Conservation (phyloP, 73 alveolate genomes). For the Paramecium sonneborni region DNA sequence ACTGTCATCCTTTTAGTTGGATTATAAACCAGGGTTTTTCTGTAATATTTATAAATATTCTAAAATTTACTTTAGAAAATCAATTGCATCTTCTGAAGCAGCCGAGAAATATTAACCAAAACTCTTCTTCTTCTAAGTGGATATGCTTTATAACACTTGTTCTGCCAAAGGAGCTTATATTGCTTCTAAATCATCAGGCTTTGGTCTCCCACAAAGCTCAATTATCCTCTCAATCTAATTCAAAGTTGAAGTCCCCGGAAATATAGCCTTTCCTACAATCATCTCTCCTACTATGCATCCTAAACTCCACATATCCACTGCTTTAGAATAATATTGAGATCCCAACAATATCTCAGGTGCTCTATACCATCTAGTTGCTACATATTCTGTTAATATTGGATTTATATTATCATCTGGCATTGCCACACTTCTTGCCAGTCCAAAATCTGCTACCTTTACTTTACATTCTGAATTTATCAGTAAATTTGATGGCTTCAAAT, state of each 20-base stretch:
- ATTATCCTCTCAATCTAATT: conserved; percentile 76
- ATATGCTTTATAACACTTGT: conserved; percentile 72
- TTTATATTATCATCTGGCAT: conserved; percentile 51
- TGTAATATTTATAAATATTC: not conserved
- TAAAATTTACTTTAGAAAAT: conserved; percentile 60
- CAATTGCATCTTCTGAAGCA: conserved; percentile 80
- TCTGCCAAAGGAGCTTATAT: conserved; percentile 75
- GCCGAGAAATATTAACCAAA: conserved; percentile 62
- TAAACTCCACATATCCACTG: conserved; percentile 94
- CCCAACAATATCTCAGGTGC: conserved; percentile 95
- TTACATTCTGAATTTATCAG: conserved; percentile 71
- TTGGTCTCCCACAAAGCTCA: conserved; percentile 84
- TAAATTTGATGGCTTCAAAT: conserved; percentile 73
- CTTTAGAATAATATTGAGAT: conserved; percentile 77
- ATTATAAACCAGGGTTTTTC: conserved; percentile 75
- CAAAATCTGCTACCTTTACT: conserved; percentile 70
- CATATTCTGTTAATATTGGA: conserved; percentile 84
- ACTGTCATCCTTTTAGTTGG: conserved; percentile 77
- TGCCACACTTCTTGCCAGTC: conserved; percentile 58
- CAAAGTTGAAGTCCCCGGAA: conserved; percentile 90
- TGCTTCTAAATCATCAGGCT: conserved; percentile 74
- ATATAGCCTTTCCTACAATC: conserved; percentile 81
- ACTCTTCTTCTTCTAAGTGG: conserved; percentile 59
- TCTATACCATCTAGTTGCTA: conserved; percentile 94
- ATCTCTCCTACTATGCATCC: conserved; percentile 95